phyloP scores from a whole-genome alignment of 495 filamentous ascomycete genomes.

The Aspergillus wentii region DNA sequence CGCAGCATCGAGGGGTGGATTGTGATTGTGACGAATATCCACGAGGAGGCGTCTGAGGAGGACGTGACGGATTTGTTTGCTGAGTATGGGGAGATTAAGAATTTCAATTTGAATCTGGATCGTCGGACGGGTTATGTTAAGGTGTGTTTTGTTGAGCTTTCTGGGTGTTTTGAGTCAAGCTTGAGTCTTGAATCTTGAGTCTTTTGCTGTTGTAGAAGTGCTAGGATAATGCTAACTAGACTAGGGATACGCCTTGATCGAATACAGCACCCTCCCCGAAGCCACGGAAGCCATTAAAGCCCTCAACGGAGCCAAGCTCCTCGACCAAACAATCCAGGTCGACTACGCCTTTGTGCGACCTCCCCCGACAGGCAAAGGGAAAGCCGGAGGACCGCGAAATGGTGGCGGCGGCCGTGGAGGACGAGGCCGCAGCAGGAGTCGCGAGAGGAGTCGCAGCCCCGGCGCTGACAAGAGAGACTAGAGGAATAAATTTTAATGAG shows the following conservation, averaged over 20 bases:
- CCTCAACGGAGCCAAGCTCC: constrained; percentile 73
- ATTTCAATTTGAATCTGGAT: constrained; percentile 91
- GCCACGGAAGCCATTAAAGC: constrained; percentile 82
- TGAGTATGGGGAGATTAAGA: constrained; percentile 97
- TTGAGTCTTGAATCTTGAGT: too few species aligned
- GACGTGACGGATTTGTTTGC: constrained; percentile 91
- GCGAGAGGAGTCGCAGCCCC: constrained; percentile 57
- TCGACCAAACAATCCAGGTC: constrained; percentile 87
- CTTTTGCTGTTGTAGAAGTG: too few species aligned
- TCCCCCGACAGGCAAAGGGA: constrained; percentile 63
- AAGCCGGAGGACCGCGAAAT: constrained; percentile 46
- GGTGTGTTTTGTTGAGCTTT: constrained; percentile 58
- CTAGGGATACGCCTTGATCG: constrained; percentile 89
- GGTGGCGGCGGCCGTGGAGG: constrained; percentile 41
- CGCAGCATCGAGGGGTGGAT: constrained; percentile 99
- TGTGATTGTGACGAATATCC: constrained; percentile 91
- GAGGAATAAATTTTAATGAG: too few species aligned
- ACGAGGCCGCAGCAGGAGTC: constrained; percentile 50
- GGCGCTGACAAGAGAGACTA: constrained; percentile 36
- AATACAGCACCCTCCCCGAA: constrained; percentile 84
- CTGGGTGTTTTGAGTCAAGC: too few species aligned
- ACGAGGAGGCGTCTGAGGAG: constrained; percentile 97
- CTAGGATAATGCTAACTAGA: constrained; percentile 8
- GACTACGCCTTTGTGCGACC: constrained; percentile 98
- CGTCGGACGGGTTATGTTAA: constrained; percentile 96